Base-by-base conservation (phyloP, 2,329 filamentous ascomycete species). In the Fusarium liriodendri region DNA sequence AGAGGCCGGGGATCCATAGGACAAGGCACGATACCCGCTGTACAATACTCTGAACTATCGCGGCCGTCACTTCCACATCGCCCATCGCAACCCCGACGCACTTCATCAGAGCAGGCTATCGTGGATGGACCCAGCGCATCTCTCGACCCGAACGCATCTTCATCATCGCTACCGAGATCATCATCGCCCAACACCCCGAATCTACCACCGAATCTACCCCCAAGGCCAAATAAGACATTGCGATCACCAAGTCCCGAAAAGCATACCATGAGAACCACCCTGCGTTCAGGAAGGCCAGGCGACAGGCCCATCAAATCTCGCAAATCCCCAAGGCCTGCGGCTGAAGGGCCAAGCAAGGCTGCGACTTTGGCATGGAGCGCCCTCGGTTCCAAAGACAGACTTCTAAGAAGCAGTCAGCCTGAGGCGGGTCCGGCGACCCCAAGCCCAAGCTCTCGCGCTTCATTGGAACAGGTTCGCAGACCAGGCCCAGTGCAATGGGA, bases 31-130 rank as follows among this genome's bases (percentile, higher is more conserved):
- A 92, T 98, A 72, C 94, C 94, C 55, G 93, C 94, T 9, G 89
- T 95, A 58, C 91, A 88, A 69, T 97, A 97, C 80, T 89, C 91
- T 6, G 93, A 97, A 76, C 86, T 97, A n/a, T 93, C 93, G n/a
- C 90, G 91, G 66, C 93, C 93, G 14, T 78, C 84, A 14, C 83
- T 90, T 11, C 87, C 91, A 14, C 84, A 88, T 58, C 87, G 93
- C 27, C 89, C 90, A 29, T 86, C 88, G 1, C 80, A 89, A 45
- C 87, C 89, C n/a, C 83, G 81, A 62, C 88, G 85, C 81, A 86
- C 84, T 78, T 89, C 87, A 62, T 89, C 87, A 0, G 88, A 89
- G 45, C 82, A 82, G 35, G 83, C 85, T 45, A 81, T 84, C 18
- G 80, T 84, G 27, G 83, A 84, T 62, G 77, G 80, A 14, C 79